Evolutionary conservation across 2,329 filamentous ascomycete species (phyloP).

Genomic region (Sclerotiophoma versabilis): DNA sequence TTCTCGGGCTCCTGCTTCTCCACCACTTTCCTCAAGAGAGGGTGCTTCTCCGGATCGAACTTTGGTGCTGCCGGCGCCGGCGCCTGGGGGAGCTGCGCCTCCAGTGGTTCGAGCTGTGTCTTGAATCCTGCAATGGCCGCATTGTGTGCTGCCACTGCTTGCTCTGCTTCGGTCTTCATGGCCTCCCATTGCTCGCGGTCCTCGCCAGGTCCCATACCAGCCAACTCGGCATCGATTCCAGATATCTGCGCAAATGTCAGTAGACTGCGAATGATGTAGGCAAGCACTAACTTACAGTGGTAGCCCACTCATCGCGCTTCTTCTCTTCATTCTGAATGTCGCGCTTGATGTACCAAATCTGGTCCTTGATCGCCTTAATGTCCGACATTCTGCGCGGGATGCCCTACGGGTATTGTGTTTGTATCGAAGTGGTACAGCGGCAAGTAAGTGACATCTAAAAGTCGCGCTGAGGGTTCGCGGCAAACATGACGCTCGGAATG

Average conservation of each 20-base stretch:
- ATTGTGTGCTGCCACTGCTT: constrained; percentile 80
- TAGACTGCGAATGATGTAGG: neutral
- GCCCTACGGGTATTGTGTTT: neutral
- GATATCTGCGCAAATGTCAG: constrained; percentile 6
- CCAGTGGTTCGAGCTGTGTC: constrained; percentile 71
- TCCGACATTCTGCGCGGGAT: constrained; percentile 28
- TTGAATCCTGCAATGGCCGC: constrained; percentile 69
- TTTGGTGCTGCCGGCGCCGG: constrained; percentile 56
- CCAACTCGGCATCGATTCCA: constrained; percentile 11
- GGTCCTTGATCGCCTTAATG: constrained; percentile 35
- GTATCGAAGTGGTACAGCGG: neutral
- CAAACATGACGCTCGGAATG: constrained; percentile 18
- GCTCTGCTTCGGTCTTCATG: constrained; percentile 81
- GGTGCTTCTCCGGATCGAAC: constrained; percentile 82
- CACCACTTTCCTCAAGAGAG: constrained; percentile 66
- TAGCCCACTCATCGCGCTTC: constrained; percentile 29
- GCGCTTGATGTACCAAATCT: constrained; percentile 36
- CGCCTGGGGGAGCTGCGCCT: constrained; percentile 56
- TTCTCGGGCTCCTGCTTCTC: constrained; percentile 47
- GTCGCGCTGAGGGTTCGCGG: constrained; percentile 18
- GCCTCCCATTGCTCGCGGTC: constrained; percentile 82
- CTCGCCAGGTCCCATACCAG: constrained; percentile 69
- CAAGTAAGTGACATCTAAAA: neutral
- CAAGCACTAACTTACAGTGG: constrained; percentile 17
- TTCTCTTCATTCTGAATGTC: constrained; percentile 31